phyloP scores from a whole-genome alignment of 2,329 filamentous ascomycete genomes.

The Colletotrichum phormii region DNA sequence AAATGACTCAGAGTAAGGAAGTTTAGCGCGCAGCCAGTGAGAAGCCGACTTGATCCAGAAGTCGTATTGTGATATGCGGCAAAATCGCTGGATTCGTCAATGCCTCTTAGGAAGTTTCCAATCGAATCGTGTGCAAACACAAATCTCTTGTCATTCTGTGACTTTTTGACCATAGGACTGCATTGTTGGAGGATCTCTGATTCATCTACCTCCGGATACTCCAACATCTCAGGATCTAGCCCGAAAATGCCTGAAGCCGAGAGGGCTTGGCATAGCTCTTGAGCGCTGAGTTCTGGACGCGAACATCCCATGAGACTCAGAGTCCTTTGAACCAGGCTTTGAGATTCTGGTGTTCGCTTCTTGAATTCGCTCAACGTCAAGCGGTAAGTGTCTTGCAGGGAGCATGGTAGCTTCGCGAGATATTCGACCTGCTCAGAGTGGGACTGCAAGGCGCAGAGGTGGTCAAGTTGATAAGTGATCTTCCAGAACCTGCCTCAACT shows the following conservation, averaged over 20 bases:
- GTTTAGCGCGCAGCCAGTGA: not conserved
- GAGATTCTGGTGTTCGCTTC: not conserved
- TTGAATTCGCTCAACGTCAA: not conserved
- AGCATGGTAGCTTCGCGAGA: not conserved
- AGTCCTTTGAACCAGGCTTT: not conserved
- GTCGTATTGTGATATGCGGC: not conserved
- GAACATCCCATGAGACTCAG: not conserved
- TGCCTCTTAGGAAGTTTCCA: not conserved
- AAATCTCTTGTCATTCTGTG: not conserved
- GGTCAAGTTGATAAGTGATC: not conserved
- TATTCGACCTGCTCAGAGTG: not conserved
- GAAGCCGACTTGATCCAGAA: not conserved
- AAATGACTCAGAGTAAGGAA: not conserved
- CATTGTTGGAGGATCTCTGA: not conserved
- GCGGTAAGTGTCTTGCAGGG: not conserved
- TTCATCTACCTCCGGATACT: conserved; percentile 16
- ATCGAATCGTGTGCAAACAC: not conserved
- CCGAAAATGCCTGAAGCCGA: not conserved
- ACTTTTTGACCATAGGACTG: not conserved
- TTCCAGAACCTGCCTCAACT: not conserved
- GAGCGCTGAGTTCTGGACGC: not conserved
- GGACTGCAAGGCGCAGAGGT: not conserved
- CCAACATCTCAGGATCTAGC: not conserved
- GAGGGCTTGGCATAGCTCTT: conserved; percentile 19
- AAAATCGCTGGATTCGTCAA: not conserved